Conservation (phyloP, 306 rosid genomes). For the Pyrus communis region DNA sequence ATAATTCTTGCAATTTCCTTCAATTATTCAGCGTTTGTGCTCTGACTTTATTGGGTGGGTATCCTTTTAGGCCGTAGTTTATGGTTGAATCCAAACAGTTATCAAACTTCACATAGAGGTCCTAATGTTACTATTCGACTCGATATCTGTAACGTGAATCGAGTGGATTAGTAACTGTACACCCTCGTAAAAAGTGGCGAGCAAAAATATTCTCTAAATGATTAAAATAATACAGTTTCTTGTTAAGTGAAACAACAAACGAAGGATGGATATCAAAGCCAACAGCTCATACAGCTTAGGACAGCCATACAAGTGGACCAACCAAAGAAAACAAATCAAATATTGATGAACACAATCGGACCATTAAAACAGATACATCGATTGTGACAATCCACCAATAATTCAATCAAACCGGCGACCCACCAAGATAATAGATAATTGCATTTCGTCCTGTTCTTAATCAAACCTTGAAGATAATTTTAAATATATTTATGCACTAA, state of each 20-base stretch:
- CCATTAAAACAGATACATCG: neutral
- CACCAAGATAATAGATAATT: neutral
- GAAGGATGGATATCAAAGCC: neutral
- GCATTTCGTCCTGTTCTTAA: neutral
- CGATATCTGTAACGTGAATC: neutral
- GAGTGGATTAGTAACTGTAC: neutral
- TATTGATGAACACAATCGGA: conserved; percentile 13
- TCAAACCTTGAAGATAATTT: neutral
- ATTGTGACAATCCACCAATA: conserved; percentile 35
- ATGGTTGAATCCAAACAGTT: neutral
- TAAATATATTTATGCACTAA: neutral
- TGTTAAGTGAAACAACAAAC: neutral
- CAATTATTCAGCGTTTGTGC: neutral
- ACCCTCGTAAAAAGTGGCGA: neutral
- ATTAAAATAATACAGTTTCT: neutral
- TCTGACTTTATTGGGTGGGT: neutral
- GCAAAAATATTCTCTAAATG: neutral
- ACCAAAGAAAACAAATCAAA: neutral
- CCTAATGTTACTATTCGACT: neutral
- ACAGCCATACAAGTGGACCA: conserved; percentile 37
- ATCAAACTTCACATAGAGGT: neutral
- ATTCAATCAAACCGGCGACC: conserved; percentile 15
- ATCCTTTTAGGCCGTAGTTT: neutral
- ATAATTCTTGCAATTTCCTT: neutral
- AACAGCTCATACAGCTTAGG: neutral